phyloP scores from a whole-genome alignment of 345 rosid species.

The Mallotus nudiflorus region DNA sequence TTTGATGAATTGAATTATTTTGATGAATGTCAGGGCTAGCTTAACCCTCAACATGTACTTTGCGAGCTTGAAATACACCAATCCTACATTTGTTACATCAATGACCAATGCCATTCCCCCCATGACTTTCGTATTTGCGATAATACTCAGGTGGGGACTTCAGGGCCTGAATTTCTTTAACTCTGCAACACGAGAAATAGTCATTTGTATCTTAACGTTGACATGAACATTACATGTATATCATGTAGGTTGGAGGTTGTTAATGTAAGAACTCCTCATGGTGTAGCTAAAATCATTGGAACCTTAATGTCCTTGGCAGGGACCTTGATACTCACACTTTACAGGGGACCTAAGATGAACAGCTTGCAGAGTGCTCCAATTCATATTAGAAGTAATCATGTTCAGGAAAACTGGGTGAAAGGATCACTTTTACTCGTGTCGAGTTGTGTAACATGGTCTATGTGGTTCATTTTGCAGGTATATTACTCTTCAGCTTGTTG shows the following conservation, averaged over 20 bases:
- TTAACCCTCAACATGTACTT: constrained; percentile 33
- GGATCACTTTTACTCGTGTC: constrained; percentile 30
- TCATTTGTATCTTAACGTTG: neutral
- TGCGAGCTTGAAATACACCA: constrained; percentile 34
- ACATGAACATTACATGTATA: neutral
- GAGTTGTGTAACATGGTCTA: constrained; percentile 29
- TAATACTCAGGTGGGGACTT: constrained; percentile 23
- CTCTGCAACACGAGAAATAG: neutral
- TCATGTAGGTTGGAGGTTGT: constrained; percentile 25
- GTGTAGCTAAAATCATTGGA: constrained; percentile 22
- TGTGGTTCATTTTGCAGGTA: constrained; percentile 36
- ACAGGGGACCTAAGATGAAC: constrained; percentile 26
- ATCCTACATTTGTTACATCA: constrained; percentile 33
- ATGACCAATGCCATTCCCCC: constrained; percentile 25
- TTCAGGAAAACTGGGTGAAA: constrained; percentile 23
- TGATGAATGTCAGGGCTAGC: constrained; percentile 29
- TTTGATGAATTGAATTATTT: neutral
- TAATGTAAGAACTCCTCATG: constrained; percentile 16
- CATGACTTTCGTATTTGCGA: constrained; percentile 28
- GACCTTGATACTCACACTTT: constrained; percentile 19
- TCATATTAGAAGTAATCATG: constrained; percentile 17
- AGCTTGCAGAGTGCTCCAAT: constrained; percentile 25
- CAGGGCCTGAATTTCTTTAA: neutral
- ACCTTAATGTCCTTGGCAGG: constrained; percentile 24
- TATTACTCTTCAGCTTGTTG: neutral